Evolutionary conservation across 768 basidiomycete genomes (phyloP).

Genomic region (Naganishia vaughanmartiniae): DNA sequence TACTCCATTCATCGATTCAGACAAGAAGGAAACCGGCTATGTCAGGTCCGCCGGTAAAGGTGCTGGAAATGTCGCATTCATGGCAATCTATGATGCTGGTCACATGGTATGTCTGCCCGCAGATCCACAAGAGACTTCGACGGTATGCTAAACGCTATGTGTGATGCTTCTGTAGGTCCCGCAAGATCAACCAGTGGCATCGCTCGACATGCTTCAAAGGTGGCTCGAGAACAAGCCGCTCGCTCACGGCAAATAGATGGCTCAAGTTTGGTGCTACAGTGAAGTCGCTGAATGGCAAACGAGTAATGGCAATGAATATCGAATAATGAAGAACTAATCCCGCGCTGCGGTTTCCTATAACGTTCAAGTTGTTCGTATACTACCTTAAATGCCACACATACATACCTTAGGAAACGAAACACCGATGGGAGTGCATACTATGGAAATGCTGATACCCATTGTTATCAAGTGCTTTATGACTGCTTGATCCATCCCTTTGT

Average conservation of each 20-base stretch:
- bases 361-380: too few species aligned
- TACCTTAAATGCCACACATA: background rate
- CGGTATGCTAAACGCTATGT: constrained; percentile 1
- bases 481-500: constrained; percentile 2
- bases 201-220: constrained; percentile 60
- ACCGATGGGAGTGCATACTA: too few species aligned
- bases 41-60: constrained; percentile 69
- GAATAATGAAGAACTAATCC: too few species aligned
- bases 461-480: background rate
- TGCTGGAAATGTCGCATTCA: constrained; percentile 83
- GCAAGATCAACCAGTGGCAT: constrained; percentile 81
- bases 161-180: constrained; percentile 65
- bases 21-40: constrained; percentile 64
- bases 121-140: background rate
- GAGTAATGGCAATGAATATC: too few species aligned
- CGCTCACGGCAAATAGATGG: constrained; percentile 34
- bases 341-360: too few species aligned
- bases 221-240: constrained; percentile 54
- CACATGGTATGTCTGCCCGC: constrained; percentile 53
- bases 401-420: background rate
- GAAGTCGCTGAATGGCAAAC: background rate
- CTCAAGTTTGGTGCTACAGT: background rate
- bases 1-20: constrained; percentile 59
- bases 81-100: constrained; percentile 75
- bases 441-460: too few species aligned